These are phyloP conservation scores for Russula vinacea DNA, from an alignment of 768 basidiomycete genomes.

Conservation along the genomic window DNA sequence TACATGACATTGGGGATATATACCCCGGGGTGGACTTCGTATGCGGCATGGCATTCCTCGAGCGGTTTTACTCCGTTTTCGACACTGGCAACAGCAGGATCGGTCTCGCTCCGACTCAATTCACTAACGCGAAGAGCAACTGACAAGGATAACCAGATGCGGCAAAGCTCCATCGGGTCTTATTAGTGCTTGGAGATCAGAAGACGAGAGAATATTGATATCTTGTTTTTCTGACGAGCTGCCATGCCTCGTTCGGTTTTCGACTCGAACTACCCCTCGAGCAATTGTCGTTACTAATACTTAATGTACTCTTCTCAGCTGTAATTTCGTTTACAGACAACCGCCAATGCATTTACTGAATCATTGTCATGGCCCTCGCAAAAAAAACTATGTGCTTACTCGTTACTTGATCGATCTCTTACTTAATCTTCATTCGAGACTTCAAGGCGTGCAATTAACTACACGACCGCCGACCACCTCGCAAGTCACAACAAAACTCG, in stretches of 20 bases:
- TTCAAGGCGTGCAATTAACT: too few relatives aligned
- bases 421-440: too few relatives aligned
- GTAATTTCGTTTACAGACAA: too few relatives aligned
- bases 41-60: constrained; percentile 52
- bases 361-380: too few relatives aligned
- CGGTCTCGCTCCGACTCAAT: constrained; percentile 53
- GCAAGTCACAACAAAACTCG: too few relatives aligned
- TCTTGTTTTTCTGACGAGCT: not conserved
- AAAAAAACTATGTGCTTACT: too few relatives aligned
- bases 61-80: constrained; percentile 65
- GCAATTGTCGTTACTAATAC: too few relatives aligned
- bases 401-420: too few relatives aligned
- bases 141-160: not conserved
- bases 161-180: not conserved
- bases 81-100: constrained; percentile 57
- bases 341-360: too few relatives aligned
- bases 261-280: too few relatives aligned
- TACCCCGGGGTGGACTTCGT: constrained; percentile 47
- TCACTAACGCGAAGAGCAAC: constrained; percentile 45
- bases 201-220: not conserved
- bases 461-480: too few relatives aligned
- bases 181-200: not conserved
- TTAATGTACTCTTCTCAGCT: too few relatives aligned
- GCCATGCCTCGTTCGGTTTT: not conserved
- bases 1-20: constrained; percentile 38